Evolutionary conservation across 2,329 filamentous ascomycete species (phyloP), one percentile per base, ranked within the genome.

Genomic region (Colletotrichum magnum): DNA sequence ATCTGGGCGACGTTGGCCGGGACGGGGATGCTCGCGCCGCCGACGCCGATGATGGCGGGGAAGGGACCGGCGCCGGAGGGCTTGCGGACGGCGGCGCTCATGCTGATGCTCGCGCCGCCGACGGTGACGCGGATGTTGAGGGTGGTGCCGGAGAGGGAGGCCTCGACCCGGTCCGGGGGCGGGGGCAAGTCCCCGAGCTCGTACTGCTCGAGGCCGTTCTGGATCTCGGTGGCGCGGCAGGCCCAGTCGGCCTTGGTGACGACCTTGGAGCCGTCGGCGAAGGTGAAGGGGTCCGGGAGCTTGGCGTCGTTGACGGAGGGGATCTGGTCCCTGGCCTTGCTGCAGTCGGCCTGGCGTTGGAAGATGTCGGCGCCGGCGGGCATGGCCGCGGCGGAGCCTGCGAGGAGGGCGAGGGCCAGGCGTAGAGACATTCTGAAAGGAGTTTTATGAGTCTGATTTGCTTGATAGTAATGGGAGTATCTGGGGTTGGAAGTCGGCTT

Each of bases 41-140:
- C 88, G 72, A 87, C 86, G 60, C 83, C 84, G 73, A 90, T 88
- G 76, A 90, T 86, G 69, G 87, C 88, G 6, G 87, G 86, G 74
- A 84, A 85, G 2, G 87, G 86, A 1, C 66, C 60, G 39, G 75
- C 82, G 62, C 85, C 83, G 28, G 75, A 79, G 6, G 80, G 79
- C 74, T 82, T 82, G 45, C 69, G 77, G 77, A 88, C 83, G 41
- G 77, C 75, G 4, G 81, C 80, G 48, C 76, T 79, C 76, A 85
- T 85, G 7, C 81, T 82, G 54, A 85, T 82, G 26, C 80, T 81
- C 73, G 84, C 84, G 71, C 81, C 80, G 53, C 78, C 81, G 15
- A 83, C 81, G 15, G 81, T 82, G 48, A 84, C 79, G 72, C 77
- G 81, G 72, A 88, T 82, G 3, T 79, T 82, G 67, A 87, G 75